Percentiles rank a stretch among this genome's conserved stretches.
Evolutionary conservation across 805 yeast species (phyloP).

Genomic region (Jamesozyma jinghongensis): DNA sequence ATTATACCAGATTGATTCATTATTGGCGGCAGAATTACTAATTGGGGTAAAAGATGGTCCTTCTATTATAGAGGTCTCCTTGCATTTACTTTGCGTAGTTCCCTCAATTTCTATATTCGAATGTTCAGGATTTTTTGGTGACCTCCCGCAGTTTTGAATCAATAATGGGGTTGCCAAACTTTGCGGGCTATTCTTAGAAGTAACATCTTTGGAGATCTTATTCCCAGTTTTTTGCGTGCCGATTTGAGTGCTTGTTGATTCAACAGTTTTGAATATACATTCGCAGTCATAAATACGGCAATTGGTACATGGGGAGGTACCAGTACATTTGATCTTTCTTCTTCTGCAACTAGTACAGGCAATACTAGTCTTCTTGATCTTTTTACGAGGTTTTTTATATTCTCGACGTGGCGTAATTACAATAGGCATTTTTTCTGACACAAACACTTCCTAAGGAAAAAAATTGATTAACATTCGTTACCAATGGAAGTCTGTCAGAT

Average conservation of each 20-base stretch:
- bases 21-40: no score
- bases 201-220: no score
- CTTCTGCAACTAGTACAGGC: slow-evolving; percentile 28
- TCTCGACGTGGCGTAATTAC: not conserved
- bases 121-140: no score
- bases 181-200: no score
- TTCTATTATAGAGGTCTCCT: no score
- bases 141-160: no score
- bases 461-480: not conserved
- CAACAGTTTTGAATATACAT: slow-evolving; percentile 13
- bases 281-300: slow-evolving; percentile 25
- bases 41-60: no score
- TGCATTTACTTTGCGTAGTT: no score
- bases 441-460: not conserved
- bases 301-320: slow-evolving; percentile 24
- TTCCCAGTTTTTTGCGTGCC: no score
- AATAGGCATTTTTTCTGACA: not conserved
- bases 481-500: not conserved
- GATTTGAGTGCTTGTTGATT: not conserved
- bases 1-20: no score
- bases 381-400: not conserved
- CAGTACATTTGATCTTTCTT: slow-evolving; percentile 30
- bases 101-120: no score
- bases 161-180: no score
- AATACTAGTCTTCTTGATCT: slow-evolving; percentile 5